Base-by-base conservation (phyloP, 257 asterid genomes). In the Ehretia macrophylla region DNA sequence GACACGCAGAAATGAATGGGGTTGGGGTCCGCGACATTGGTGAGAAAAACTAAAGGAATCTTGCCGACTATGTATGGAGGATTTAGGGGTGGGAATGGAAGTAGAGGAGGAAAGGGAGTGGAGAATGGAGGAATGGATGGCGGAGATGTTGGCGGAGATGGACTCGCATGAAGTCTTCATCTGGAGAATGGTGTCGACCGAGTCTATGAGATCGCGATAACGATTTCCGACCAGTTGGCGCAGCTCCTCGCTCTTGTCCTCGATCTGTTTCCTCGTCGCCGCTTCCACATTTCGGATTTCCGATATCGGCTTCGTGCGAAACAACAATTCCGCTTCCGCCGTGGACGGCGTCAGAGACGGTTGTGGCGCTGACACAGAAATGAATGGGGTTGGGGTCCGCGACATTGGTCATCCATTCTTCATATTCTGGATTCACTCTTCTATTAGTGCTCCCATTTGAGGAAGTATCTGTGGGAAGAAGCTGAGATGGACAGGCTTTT, bases 171-270 rank as follows among this genome's bases (percentile, higher is more conserved):
- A 78, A 9, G 95, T 80, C 81, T 93, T 88, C 99, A 93, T 93
- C 19, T 73, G 72, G 16, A 93, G 93, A 66, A 93, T 93, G 58
- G 96, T 84, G 69, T 93, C 99, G 5, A 97, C 97, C 12, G 99
- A 93, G 70, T 93, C 99, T 55, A 93, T 93, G 32, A 93, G 95
- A 82, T 93, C 99, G 17, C 99, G 85, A 68, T 89, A 93, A 19
- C 99, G 84, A 56, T 83, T 89, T 10, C 99, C 99, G 45, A 89
- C 97, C 35, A 89, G 76, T 64, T 86, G 97, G 11, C 99, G 86
- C 56, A 93, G 91, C 83, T 93, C 97, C 79, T 93, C 97, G 47
- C 94, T 81, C 82, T 93, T 93, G 71, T 81, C 91, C 48, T 87
- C 89, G 88, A 93, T 93, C 88, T 86, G 94, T 73, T 83, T 89